A percentile compares a stretch with the other conserved stretches of the same genome.
These are phyloP conservation scores for Fusarium sp. DNA, from an alignment of 2,329 filamentous ascomycete species.

Conservation along the genomic window DNA sequence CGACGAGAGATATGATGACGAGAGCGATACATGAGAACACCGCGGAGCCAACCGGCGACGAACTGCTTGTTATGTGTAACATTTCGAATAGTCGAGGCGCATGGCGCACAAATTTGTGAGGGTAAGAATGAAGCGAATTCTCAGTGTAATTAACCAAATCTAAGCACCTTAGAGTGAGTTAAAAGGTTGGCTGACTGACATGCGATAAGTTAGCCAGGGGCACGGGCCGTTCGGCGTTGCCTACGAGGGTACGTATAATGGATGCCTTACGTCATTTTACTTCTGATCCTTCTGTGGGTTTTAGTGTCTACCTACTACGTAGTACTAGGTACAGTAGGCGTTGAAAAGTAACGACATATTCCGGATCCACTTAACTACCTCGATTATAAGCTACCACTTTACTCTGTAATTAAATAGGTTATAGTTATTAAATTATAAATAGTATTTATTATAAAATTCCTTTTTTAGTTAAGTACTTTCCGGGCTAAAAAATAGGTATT, in stretches of 20 bases:
- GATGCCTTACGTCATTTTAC: constrained; percentile 45
- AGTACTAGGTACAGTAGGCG: no score
- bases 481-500: no score
- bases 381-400: no score
- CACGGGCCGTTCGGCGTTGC: constrained; percentile 41
- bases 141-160: constrained; percentile 8
- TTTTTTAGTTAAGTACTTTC: no score
- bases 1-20: constrained; percentile 78
- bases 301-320: no score
- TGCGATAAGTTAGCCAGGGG: constrained; percentile 39
- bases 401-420: no score
- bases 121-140: constrained; percentile 38
- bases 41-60: constrained; percentile 80
- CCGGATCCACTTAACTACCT: no score
- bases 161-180: neutral
- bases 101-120: constrained; percentile 48
- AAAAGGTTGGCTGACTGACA: constrained; percentile 31
- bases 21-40: constrained; percentile 82
- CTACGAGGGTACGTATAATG: constrained; percentile 28
- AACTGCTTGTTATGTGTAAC: constrained; percentile 64
- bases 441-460: no score
- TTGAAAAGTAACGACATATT: no score
- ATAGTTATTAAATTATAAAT: no score
- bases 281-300: neutral
- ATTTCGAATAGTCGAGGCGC: constrained; percentile 56